Conservation (phyloP, 73 alveolate genomes). For the Paraurostyla sp. region DNA sequence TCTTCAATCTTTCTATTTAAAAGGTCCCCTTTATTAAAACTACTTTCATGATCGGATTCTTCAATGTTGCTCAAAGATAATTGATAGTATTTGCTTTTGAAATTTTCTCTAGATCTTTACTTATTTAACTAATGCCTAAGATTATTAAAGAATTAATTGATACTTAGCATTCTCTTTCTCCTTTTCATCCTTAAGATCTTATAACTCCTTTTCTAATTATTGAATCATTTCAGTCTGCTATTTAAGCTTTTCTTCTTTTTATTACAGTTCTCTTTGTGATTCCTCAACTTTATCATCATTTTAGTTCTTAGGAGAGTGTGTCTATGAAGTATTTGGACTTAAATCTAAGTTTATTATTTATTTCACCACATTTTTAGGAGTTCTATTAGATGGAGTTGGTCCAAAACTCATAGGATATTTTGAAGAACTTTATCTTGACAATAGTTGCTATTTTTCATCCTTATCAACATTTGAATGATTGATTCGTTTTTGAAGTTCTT, state of each 20-base stretch:
- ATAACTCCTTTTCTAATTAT: constrained; percentile 7
- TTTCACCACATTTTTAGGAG: constrained; percentile 12
- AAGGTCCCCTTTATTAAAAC: constrained; percentile 11
- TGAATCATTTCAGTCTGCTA: neutral
- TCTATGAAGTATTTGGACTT: constrained; percentile 30
- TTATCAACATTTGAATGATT: neutral
- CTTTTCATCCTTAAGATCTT: constrained; percentile 1
- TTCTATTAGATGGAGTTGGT: too few species aligned
- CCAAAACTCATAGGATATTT: too few species aligned
- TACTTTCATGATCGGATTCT: constrained; percentile 44
- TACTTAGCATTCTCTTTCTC: neutral
- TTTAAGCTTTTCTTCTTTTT: constrained; percentile 21
- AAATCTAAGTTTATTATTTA: constrained; percentile 8
- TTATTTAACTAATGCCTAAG: neutral
- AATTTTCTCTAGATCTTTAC: constrained; percentile 18
- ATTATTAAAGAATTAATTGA: too few species aligned
- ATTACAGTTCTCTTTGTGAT: neutral
- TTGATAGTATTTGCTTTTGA: constrained; percentile 16
- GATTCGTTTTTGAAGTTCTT: neutral
- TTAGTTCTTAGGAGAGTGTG: too few species aligned
- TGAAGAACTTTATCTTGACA: neutral
- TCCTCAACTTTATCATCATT: neutral
- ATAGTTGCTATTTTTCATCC: neutral
- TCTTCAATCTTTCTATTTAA: constrained; percentile 5
- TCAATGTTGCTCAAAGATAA: constrained; percentile 27